These are phyloP conservation scores for Babesia caballi DNA, from an alignment of 169 alveolate genomes.

Conservation along the genomic window DNA sequence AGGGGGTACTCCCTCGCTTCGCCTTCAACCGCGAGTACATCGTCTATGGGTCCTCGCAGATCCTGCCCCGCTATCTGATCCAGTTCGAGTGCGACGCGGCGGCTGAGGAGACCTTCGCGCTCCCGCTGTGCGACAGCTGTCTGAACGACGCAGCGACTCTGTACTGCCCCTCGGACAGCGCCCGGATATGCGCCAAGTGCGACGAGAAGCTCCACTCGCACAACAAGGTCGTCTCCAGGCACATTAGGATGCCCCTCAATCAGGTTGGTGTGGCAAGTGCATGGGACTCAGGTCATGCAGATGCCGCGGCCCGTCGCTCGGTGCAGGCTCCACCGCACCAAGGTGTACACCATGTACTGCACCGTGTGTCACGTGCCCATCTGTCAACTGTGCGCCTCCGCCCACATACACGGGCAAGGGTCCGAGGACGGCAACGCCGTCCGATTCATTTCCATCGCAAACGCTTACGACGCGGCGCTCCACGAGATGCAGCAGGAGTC, in stretches of 20 bases:
- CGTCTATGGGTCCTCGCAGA: constrained; percentile 85
- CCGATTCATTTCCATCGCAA: constrained; percentile 54
- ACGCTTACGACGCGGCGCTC: constrained; percentile 64
- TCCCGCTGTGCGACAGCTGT: constrained; percentile 89
- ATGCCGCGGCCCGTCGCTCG: constrained; percentile 79
- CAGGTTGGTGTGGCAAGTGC: constrained; percentile 57
- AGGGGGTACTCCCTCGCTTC: constrained; percentile 87
- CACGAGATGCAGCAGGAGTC: constrained; percentile 46
- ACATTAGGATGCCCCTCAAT: constrained; percentile 83
- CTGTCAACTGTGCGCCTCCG: constrained; percentile 79
- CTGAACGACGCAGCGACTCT: constrained; percentile 83
- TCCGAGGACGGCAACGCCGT: constrained; percentile 8
- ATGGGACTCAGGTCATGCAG: constrained; percentile 6
- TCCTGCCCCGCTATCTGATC: constrained; percentile 80
- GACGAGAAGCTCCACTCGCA: constrained; percentile 82
- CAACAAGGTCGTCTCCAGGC: constrained; percentile 85
- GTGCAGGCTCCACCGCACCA: constrained; percentile 76
- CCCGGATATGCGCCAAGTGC: constrained; percentile 82
- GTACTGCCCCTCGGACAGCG: constrained; percentile 87
- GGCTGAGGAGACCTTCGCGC: constrained; percentile 81
- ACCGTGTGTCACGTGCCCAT: constrained; percentile 78
- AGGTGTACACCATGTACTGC: constrained; percentile 73
- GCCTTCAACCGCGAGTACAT: constrained; percentile 83
- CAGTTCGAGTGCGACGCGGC: constrained; percentile 86
- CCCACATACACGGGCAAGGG: constrained; percentile 71